Conservation (phyloP, 169 alveolate species). For the Plasmodium inui region DNA sequence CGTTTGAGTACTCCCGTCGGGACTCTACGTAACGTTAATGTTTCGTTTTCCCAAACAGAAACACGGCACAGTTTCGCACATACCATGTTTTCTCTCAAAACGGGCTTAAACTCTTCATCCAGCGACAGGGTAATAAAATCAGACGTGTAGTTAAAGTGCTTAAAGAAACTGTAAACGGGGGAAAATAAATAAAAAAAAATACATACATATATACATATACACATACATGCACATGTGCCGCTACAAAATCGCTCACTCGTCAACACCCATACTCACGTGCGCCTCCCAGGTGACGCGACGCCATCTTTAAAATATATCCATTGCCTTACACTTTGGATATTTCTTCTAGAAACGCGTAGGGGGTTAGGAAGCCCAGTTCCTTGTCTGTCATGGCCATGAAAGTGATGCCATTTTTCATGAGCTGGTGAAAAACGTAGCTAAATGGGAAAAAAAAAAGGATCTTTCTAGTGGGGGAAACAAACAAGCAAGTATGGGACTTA, state of each 20-base stretch:
- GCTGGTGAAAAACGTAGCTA: slow-evolving; percentile 73
- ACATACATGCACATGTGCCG: background rate
- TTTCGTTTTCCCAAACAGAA: background rate
- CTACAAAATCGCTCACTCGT: background rate
- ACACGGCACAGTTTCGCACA: background rate
- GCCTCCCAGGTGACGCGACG: background rate
- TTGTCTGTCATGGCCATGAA: slow-evolving; percentile 74
- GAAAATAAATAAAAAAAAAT: background rate
- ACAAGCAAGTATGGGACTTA: background rate
- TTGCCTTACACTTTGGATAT: slow-evolving; percentile 57
- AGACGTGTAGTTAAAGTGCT: slow-evolving; percentile 49
- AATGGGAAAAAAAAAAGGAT: background rate
- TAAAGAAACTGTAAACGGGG: slow-evolving; percentile 48
- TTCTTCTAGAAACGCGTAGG: slow-evolving; percentile 72
- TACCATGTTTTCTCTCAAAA: slow-evolving; percentile 73
- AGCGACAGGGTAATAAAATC: slow-evolving; percentile 56
- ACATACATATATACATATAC: background rate
- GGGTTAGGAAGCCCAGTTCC: slow-evolving; percentile 68
- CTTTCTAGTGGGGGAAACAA: background rate
- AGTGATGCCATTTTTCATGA: slow-evolving; percentile 71
- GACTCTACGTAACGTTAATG: background rate
- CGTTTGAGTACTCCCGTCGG: background rate
- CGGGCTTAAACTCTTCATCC: slow-evolving; percentile 73
- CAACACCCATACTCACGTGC: background rate
- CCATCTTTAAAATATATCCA: background rate